Percentiles rank a stretch among this genome's conserved stretches.
These are phyloP conservation scores for Ilyonectria sp. DNA, from an alignment of 2,329 filamentous ascomycete species.

Conservation along the genomic window DNA sequence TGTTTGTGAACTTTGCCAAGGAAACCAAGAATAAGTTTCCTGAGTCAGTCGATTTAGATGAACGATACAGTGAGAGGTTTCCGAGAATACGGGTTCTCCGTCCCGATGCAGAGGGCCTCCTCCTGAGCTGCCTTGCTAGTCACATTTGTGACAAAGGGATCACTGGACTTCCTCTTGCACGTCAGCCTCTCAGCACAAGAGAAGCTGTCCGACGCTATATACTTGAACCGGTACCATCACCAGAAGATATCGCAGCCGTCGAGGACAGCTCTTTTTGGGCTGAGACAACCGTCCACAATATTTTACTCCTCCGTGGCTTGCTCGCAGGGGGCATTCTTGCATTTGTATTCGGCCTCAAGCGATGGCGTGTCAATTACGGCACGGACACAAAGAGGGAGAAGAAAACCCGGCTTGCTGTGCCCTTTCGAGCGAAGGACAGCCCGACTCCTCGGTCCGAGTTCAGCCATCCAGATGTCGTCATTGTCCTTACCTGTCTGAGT, in stretches of 20 bases:
- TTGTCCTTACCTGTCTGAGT: conserved; percentile 68
- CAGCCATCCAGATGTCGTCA: conserved; percentile 72
- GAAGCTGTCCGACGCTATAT: conserved; percentile 62
- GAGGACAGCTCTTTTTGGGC: conserved; percentile 57
- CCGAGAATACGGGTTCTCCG: conserved; percentile 65
- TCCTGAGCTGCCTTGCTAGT: conserved; percentile 54
- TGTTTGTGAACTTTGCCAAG: conserved; percentile 55
- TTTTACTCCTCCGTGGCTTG: conserved; percentile 69
- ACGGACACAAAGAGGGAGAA: conserved; percentile 60
- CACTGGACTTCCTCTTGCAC: conserved; percentile 57
- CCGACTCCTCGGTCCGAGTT: conserved; percentile 72
- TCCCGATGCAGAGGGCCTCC: conserved; percentile 42
- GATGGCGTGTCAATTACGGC: conserved; percentile 78
- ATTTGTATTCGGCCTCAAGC: conserved; percentile 69
- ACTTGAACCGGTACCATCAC: conserved; percentile 48
- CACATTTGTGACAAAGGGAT: conserved; percentile 53
- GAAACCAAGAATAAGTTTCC: conserved; percentile 51
- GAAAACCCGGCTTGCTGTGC: conserved; percentile 67
- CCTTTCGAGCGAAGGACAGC: conserved; percentile 72
- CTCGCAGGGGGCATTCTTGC: conserved; percentile 68
- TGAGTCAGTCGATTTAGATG: conserved; percentile 59
- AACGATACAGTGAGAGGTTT: conserved; percentile 55
- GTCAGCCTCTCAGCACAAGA: conserved; percentile 50
- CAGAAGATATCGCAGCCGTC: conserved; percentile 51
- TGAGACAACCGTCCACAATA: conserved; percentile 48